Evolutionary conservation across 306 rosid species (phyloP).

Genomic region (Prunus davidiana): DNA sequence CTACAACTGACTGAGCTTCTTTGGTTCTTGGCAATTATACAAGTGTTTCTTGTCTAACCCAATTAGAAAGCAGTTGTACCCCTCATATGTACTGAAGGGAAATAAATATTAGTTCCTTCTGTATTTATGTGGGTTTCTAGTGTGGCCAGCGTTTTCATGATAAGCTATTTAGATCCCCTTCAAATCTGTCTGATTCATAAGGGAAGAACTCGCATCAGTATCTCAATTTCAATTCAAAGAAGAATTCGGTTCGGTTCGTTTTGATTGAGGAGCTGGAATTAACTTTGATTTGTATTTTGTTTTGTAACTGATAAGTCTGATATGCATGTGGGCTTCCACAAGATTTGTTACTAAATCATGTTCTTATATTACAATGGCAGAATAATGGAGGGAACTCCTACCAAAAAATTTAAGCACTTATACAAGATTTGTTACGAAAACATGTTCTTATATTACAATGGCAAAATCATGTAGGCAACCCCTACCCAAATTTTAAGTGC

Average conservation of each 20-base stretch:
- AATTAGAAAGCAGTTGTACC: slow-evolving; percentile 15
- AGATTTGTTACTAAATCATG: not conserved
- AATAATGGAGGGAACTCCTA: not conserved
- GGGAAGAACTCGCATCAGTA: too few species aligned
- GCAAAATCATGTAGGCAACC: too few species aligned
- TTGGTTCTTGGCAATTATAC: slow-evolving; percentile 35
- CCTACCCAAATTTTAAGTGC: too few species aligned
- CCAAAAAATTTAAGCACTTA: too few species aligned
- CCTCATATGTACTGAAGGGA: not conserved
- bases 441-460: too few species aligned
- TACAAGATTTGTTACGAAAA: too few species aligned
- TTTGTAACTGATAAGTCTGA: not conserved
- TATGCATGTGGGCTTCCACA: not conserved
- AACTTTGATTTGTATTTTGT: not conserved
- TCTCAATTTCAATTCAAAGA: too few species aligned
- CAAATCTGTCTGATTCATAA: too few species aligned
- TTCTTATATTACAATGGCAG: not conserved
- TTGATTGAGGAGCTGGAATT: not conserved
- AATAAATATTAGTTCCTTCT: not conserved
- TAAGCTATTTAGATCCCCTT: not conserved
- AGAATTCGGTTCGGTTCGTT: too few species aligned
- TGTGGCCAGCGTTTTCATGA: not conserved
- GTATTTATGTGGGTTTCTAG: not conserved
- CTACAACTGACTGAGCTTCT: slow-evolving; percentile 23
- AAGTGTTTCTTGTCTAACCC: slow-evolving; percentile 33